These are phyloP conservation scores for Umbelopsis ramanniana DNA, from an alignment of 192 early-diverging fungal genomes.

Conservation along the genomic window DNA sequence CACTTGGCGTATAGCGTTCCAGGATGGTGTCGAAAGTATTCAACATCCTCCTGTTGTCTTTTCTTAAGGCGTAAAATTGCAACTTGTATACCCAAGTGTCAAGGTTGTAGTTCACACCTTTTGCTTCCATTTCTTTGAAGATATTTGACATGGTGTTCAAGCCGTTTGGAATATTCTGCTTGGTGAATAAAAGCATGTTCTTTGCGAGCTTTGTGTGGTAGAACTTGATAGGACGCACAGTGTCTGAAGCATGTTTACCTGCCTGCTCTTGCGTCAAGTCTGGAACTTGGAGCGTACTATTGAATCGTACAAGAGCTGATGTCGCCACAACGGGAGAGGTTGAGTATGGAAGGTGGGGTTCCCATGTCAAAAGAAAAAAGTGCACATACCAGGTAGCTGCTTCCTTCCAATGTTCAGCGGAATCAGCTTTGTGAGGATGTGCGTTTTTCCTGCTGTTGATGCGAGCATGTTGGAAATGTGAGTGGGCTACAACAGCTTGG, in stretches of 20 bases:
- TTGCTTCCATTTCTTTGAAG: constrained; percentile 4
- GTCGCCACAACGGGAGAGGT: neutral
- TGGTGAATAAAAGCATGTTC: neutral
- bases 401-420: neutral
- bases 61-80: neutral
- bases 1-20: constrained; percentile 40
- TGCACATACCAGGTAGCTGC: constrained; percentile 1
- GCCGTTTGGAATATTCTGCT: neutral
- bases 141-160: neutral
- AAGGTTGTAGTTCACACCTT: neutral
- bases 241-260: neutral
- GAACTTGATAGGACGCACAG: neutral
- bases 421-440: neutral
- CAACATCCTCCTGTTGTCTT: constrained; percentile 15
- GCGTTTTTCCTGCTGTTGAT: constrained; percentile 3
- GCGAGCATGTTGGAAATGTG: neutral
- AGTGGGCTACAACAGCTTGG: neutral
- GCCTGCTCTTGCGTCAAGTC: neutral
- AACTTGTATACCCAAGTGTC: constrained; percentile 7
- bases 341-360: neutral
- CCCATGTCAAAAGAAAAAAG: neutral
- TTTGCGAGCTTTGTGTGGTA: constrained; percentile 7
- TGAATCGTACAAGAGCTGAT: constrained; percentile 3
- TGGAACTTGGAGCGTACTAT: neutral
- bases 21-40: constrained; percentile 32